Evolutionary conservation across 352 stramenopile genomes (phyloP), one percentile per base, ranked within the genome.

Genomic region (Thraustochytrium striatum): DNA sequence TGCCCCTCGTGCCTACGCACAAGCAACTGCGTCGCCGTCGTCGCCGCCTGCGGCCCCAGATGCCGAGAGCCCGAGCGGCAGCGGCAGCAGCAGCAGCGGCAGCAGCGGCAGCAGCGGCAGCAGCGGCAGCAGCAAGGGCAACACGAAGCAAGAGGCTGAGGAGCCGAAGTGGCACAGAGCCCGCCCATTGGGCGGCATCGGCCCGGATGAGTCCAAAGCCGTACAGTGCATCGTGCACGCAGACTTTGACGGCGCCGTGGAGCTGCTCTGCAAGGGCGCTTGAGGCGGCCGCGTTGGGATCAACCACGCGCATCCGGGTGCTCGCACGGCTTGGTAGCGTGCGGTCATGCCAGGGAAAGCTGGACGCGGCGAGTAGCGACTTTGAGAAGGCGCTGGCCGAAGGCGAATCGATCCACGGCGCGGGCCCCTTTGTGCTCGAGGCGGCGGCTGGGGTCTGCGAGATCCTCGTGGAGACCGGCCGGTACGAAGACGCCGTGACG

Each of bases 381-480:
- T 41, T 75, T 5, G 65, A 75, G 32, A 9, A 16, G 3, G 52
- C 30, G 2, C 3, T 28, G 21, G 44, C 65, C 28, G 1, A 13
- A 5, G 65, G 30, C 5, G 59, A 70, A n/a, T 50, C 41, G n/a
- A 44, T n/a, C n/a, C n/a, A 50, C 44, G 30, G 25, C 3, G 28
- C 25, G 30, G 32, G 21, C 32, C 30, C 11, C 9, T 9, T 75
- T 11, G n/a, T 32, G 25, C 30, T 19, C 35, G 65, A 75, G 39
- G 44, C 65, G 11, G n/a, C 65, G 32, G 52, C 30, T 21, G 65
- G 65, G 5, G 1, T 72, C 3, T 75, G 65, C 50, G 65, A 75
- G 65, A 75, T 75, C 11, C 39, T 75, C 7, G 32, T 75, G 2
- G 65, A 75, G 50, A 75, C 65, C 21, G 65, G 44, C 5, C 65